These are phyloP conservation scores for Saturnispora bothae DNA, from an alignment of 805 yeast species.

Conservation along the genomic window DNA sequence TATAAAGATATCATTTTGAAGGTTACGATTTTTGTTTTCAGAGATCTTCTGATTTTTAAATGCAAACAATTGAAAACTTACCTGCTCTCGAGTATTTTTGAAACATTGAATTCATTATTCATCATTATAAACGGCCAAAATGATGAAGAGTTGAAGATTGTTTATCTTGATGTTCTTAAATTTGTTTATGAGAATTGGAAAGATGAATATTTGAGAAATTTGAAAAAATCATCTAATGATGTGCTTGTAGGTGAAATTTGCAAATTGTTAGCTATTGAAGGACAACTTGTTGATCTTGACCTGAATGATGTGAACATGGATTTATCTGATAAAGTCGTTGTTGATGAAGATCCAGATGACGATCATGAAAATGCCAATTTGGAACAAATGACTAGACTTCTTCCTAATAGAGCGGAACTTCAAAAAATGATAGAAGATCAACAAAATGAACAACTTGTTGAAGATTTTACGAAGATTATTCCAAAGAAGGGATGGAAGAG, in stretches of 20 bases:
- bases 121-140: constrained; percentile 10
- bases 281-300: no score
- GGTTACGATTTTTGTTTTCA: constrained; percentile 15
- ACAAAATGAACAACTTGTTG: background rate
- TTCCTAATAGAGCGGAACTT: constrained; percentile 14
- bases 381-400: constrained; percentile 24
- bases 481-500: constrained; percentile 16
- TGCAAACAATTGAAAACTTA: constrained; percentile 13
- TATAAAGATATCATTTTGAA: constrained; percentile 17
- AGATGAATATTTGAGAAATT: constrained; percentile 9
- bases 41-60: constrained; percentile 8
- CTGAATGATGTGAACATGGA: background rate
- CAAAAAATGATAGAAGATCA: constrained; percentile 1
- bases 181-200: background rate
- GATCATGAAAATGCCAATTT: constrained; percentile 11
- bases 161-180: constrained; percentile 12
- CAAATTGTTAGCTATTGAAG: background rate
- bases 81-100: constrained; percentile 16
- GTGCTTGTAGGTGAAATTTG: constrained; percentile 11
- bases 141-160: constrained; percentile 5
- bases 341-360: constrained; percentile 1
- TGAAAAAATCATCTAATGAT: constrained; percentile 10
- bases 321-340: background rate
- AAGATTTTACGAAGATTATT: constrained; percentile 21
- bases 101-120: constrained; percentile 19